Evolutionary conservation across 352 stramenopile species (phyloP).

Genomic region (Pythium periplocum): DNA sequence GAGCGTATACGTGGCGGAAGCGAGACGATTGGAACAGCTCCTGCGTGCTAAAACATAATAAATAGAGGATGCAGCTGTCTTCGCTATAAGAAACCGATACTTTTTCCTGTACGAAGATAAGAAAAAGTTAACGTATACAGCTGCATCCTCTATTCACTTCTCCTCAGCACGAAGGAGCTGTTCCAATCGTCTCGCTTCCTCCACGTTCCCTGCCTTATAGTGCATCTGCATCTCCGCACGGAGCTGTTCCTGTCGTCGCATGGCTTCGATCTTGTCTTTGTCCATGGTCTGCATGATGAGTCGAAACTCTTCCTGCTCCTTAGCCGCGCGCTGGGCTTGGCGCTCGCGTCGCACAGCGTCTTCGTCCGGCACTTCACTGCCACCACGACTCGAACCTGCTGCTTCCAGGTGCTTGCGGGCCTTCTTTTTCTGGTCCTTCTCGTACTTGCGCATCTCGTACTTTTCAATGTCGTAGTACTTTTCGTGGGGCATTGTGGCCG

Average conservation of each 20-base stretch:
- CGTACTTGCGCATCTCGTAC: slow-evolving; percentile 95
- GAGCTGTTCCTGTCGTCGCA: slow-evolving; percentile 81
- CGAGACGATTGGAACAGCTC: too few relatives aligned
- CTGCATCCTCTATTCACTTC: slow-evolving; percentile 1
- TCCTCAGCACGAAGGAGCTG: slow-evolving; percentile 39
- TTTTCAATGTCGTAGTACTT: slow-evolving; percentile 98
- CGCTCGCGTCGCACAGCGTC: slow-evolving; percentile 61
- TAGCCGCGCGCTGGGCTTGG: slow-evolving; percentile 37
- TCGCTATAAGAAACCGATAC: too few relatives aligned
- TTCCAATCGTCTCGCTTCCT: slow-evolving; percentile 80
- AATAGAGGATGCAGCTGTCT: too few relatives aligned
- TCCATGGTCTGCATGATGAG: slow-evolving; percentile 81
- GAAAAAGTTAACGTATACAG: too few relatives aligned
- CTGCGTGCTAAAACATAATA: too few relatives aligned
- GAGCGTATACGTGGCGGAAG: too few relatives aligned
- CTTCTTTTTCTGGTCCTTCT: slow-evolving; percentile 66
- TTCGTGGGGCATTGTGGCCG: slow-evolving; percentile 92
- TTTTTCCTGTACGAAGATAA: too few relatives aligned
- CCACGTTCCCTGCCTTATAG: slow-evolving; percentile 87
- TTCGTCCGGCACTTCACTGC: slow-evolving; percentile 37
- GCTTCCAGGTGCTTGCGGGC: slow-evolving; percentile 17
- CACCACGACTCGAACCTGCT: background rate
- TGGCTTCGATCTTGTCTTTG: slow-evolving; percentile 81
- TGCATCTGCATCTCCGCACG: slow-evolving; percentile 86
- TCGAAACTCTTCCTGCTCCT: slow-evolving; percentile 71